phyloP scores from a whole-genome alignment of 169 alveolate species.

The Prorocentrum cordatum region DNA sequence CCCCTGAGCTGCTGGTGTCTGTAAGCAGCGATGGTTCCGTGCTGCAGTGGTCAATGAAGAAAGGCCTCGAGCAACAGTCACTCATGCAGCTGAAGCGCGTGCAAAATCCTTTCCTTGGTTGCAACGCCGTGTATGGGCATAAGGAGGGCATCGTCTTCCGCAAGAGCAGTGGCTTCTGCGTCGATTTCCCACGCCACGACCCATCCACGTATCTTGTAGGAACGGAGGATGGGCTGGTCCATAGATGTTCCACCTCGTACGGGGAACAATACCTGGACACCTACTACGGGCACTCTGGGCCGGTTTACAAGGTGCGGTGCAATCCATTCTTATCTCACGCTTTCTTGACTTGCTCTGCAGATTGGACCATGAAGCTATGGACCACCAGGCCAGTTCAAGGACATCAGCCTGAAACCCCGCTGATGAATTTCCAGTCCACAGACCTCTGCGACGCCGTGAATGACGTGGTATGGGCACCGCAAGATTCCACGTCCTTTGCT shows the following conservation, averaged over 20 bases:
- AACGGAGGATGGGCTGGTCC: slow-evolving; percentile 85
- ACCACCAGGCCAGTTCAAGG: slow-evolving; percentile 74
- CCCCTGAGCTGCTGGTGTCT: slow-evolving; percentile 56
- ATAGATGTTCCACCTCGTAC: slow-evolving; percentile 85
- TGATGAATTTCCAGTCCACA: slow-evolving; percentile 47
- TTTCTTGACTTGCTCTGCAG: slow-evolving; percentile 84
- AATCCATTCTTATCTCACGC: slow-evolving; percentile 73
- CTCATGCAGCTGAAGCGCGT: slow-evolving; percentile 72
- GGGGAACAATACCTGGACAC: slow-evolving; percentile 85
- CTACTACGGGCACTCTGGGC: slow-evolving; percentile 88
- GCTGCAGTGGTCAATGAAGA: slow-evolving; percentile 59
- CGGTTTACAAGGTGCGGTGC: slow-evolving; percentile 81
- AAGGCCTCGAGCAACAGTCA: slow-evolving; percentile 61
- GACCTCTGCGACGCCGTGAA: slow-evolving; percentile 62
- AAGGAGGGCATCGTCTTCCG: slow-evolving; percentile 75
- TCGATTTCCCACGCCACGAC: slow-evolving; percentile 81
- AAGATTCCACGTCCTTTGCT: slow-evolving; percentile 53
- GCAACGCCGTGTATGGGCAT: background rate
- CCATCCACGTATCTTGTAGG: slow-evolving; percentile 84
- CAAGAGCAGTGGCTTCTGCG: slow-evolving; percentile 85
- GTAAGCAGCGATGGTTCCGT: slow-evolving; percentile 60
- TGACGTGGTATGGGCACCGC: slow-evolving; percentile 68
- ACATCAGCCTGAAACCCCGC: slow-evolving; percentile 46
- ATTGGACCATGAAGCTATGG: slow-evolving; percentile 90
- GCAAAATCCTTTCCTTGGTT: slow-evolving; percentile 57